phyloP scores from a whole-genome alignment of 2,329 filamentous ascomycete species.

The Pseudocercospora fuligena region DNA sequence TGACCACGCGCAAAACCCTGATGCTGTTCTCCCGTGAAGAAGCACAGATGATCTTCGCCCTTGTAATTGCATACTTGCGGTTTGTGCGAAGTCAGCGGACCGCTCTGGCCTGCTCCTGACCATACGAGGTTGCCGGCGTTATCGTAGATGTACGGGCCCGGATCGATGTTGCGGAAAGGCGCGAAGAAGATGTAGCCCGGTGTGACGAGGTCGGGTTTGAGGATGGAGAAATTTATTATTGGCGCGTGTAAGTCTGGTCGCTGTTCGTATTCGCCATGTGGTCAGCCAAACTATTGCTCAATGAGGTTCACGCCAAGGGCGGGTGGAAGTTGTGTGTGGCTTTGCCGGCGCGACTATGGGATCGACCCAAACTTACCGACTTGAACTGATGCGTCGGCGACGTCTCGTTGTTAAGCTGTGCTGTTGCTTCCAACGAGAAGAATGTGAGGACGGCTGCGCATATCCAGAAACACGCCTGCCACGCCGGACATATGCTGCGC shows the following conservation, averaged over 20 bases:
- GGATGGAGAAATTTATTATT: conserved; percentile 41
- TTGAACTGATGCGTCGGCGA: conserved; percentile 44
- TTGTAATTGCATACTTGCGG: conserved; percentile 56
- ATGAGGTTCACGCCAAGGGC: conserved; percentile 8
- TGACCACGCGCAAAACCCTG: conserved; percentile 58
- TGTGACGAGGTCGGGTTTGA: conserved; percentile 42
- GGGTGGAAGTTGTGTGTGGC: conserved; percentile 7
- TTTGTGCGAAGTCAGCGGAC: conserved; percentile 56
- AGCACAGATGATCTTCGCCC: conserved; percentile 56
- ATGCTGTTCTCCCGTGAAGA: conserved; percentile 58
- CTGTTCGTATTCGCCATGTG: conserved; percentile 28
- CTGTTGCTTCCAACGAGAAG: conserved; percentile 18
- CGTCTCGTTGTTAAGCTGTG: conserved; percentile 40
- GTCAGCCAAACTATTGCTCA: conserved; percentile 18
- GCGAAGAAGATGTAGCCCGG: conserved; percentile 59
- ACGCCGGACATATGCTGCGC: background rate
- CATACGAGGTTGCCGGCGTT: conserved; percentile 57
- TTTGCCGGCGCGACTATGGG: conserved; percentile 9
- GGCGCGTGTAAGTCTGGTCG: conserved; percentile 47
- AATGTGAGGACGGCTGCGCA: conserved; percentile 15
- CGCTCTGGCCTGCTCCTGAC: conserved; percentile 55
- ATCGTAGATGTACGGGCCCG: conserved; percentile 59
- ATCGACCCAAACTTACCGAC: conserved; percentile 35
- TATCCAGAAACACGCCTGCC: conserved; percentile 4
- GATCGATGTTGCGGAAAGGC: conserved; percentile 55